Evolutionary conservation across 768 basidiomycete genomes (phyloP).

Genomic region (Favolaschia claudopus): DNA sequence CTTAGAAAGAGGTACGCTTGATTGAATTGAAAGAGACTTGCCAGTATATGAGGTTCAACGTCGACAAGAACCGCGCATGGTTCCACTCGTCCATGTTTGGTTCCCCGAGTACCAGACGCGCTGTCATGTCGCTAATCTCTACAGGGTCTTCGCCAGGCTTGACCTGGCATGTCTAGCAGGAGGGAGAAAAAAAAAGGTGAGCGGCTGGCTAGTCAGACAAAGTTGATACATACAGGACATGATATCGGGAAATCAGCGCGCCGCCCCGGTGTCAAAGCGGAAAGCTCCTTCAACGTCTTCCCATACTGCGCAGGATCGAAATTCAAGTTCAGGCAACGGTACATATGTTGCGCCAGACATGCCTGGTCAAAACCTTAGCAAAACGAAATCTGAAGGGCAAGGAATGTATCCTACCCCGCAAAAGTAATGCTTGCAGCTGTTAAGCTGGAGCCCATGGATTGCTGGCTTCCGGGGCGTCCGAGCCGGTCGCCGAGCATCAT

Average conservation of each 20-base stretch:
- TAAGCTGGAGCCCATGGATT: slow-evolving; percentile 28
- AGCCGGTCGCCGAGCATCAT: background rate
- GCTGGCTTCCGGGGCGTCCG: slow-evolving; percentile 6
- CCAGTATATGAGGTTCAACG: slow-evolving; percentile 31
- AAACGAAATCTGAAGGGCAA: background rate
- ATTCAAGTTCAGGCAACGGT: slow-evolving; percentile 24
- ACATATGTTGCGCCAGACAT: slow-evolving; percentile 30
- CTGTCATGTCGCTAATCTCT: slow-evolving; percentile 27
- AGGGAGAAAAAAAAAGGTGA: background rate
- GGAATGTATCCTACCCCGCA: slow-evolving; percentile 21
- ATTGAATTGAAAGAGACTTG: background rate
- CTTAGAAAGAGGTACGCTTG: background rate
- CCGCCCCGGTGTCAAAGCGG: slow-evolving; percentile 4
- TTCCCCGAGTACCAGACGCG: slow-evolving; percentile 28
- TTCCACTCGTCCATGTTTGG: slow-evolving; percentile 31
- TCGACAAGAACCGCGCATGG: slow-evolving; percentile 27
- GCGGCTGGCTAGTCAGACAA: too few species aligned
- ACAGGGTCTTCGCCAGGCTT: slow-evolving; percentile 25
- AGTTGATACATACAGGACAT: slow-evolving; percentile 23
- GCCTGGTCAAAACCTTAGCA: slow-evolving; percentile 5
- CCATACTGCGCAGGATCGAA: slow-evolving; percentile 29
- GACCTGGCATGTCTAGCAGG: slow-evolving; percentile 14
- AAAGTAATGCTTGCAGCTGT: slow-evolving; percentile 30
- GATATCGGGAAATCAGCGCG: slow-evolving; percentile 27
- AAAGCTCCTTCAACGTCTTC: background rate